Evolutionary conservation across 2,329 filamentous ascomycete species (phyloP), one percentile per base, ranked within the genome.

Genomic region (Fusarium succisae): DNA sequence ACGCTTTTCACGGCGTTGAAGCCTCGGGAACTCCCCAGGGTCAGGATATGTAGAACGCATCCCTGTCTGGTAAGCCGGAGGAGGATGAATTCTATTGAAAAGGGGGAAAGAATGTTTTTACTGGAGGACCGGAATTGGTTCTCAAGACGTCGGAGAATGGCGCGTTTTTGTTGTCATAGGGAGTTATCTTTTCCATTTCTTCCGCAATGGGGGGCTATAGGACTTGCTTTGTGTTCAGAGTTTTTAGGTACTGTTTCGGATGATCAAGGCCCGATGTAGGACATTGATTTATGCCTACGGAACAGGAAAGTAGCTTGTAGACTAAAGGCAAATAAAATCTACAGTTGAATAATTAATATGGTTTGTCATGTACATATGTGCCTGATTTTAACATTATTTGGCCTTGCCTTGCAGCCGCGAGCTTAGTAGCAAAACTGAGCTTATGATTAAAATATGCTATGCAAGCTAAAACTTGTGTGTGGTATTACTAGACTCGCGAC

Each of bases 1-100:
- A 96, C 76, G 94, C 94, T 2, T 94, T 96, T 82, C 93, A 95
- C 76, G 90, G 88, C 9, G 88, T 91, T 18, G 87, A 86, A 26
- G 77, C 79, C 47, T 80, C 79, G 15, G 81, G 77, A 59, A 85
- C 83, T 35, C 82, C 83, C 5, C 77, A 81, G 37, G 76, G 76
- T 30, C 79, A 81, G 24, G 79, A 82, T 60, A 79, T 84, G 78
- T 83, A 80, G 65, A 61, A 38, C 53, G 41, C 43, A 44, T 55
- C 37, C 37, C 18, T 47, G 22, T 24, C 15, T 32, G 35, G 39
- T 14, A 26, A n/a, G 30, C 35, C 11, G 26, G 11, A 30, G 54
- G 45, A 41, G 37, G 45, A 39, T 44, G 37, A 30, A 45, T 43
- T 30, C 17, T 18, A 48, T 26, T 30, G 58, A 70, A 66, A 70